phyloP scores from a whole-genome alignment of 208 protist genomes.

The Acanthamoeba lenticulata region DNA sequence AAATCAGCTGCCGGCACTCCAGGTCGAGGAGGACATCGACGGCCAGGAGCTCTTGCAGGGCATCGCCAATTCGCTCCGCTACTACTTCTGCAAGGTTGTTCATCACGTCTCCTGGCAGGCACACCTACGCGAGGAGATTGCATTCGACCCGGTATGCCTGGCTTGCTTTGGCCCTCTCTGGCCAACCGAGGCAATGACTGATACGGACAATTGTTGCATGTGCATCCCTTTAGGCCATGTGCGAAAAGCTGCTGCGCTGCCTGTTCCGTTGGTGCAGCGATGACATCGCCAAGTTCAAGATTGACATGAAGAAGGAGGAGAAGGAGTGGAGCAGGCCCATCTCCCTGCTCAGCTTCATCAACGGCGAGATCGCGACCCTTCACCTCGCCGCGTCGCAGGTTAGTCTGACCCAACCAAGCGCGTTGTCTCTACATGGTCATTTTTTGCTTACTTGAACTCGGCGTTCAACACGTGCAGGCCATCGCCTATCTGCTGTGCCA shows the following conservation, averaged over 20 bases:
- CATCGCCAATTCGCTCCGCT: background rate
- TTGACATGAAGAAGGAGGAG: conserved; percentile 70
- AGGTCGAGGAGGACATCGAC: conserved; percentile 48
- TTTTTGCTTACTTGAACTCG: too few species aligned
- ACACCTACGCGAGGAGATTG: background rate
- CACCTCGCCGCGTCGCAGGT: conserved; percentile 11
- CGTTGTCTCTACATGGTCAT: background rate
- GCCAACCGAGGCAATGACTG: too few species aligned
- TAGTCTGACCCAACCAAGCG: background rate
- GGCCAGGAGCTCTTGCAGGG: background rate
- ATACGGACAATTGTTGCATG: background rate
- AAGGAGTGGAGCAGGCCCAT: conserved; percentile 48
- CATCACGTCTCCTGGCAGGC: conserved; percentile 30
- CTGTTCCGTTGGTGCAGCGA: conserved; percentile 37
- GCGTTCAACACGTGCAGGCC: background rate
- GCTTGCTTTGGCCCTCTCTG: too few species aligned
- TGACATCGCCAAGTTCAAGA: conserved; percentile 31
- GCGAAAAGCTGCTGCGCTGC: conserved; percentile 14
- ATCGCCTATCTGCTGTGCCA: conserved; percentile 14
- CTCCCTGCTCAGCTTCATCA: background rate
- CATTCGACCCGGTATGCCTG: conserved; percentile 52
- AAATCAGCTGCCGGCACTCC: background rate
- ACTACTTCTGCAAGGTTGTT: conserved; percentile 57
- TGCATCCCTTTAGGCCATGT: background rate
- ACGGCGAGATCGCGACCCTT: conserved; percentile 6